phyloP scores from a whole-genome alignment of 352 stramenopile species.

The Pseudoperonospora humuli region DNA sequence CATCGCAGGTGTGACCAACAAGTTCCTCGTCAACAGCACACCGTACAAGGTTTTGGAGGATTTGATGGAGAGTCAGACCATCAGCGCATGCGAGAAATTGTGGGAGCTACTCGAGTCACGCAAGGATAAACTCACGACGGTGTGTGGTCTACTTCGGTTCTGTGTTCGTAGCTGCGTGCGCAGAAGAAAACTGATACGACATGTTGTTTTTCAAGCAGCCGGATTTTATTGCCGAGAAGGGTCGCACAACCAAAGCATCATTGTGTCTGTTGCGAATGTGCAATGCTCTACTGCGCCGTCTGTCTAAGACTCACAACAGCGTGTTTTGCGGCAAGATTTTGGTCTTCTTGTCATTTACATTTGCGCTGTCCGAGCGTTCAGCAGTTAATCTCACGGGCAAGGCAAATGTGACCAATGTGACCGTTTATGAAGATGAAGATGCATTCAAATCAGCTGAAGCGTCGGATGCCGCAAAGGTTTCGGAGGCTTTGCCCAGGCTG shows the following conservation, averaged over 20 bases:
- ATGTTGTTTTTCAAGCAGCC: constrained; percentile 19
- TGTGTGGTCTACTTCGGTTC: constrained; percentile 4
- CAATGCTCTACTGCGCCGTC: constrained; percentile 72
- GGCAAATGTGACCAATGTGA: constrained; percentile 74
- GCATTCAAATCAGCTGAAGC: constrained; percentile 60
- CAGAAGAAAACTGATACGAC: constrained; percentile 1
- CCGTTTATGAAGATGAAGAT: constrained; percentile 69
- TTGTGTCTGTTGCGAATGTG: constrained; percentile 76
- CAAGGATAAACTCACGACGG: constrained; percentile 64
- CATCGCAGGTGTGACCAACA: constrained; percentile 62
- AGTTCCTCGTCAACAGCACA: constrained; percentile 57
- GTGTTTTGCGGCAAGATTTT: constrained; percentile 87
- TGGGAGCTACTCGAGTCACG: constrained; percentile 77
- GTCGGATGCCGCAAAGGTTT: constrained; percentile 31
- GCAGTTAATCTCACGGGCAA: constrained; percentile 78
- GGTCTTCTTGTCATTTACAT: constrained; percentile 82
- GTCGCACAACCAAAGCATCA: constrained; percentile 69
- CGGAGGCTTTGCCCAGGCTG: constrained; percentile 16
- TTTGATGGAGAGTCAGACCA: constrained; percentile 82
- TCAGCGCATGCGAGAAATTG: constrained; percentile 78
- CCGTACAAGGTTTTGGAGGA: constrained; percentile 84
- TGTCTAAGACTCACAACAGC: constrained; percentile 86
- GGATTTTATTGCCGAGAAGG: constrained; percentile 60
- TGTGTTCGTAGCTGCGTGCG: background rate
- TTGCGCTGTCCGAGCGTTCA: constrained; percentile 76